Percentiles rank a stretch among this genome's conserved stretches.
These are phyloP conservation scores for Zymoseptoria tritici DNA, from an alignment of 2,329 filamentous ascomycete species.

Conservation along the genomic window DNA sequence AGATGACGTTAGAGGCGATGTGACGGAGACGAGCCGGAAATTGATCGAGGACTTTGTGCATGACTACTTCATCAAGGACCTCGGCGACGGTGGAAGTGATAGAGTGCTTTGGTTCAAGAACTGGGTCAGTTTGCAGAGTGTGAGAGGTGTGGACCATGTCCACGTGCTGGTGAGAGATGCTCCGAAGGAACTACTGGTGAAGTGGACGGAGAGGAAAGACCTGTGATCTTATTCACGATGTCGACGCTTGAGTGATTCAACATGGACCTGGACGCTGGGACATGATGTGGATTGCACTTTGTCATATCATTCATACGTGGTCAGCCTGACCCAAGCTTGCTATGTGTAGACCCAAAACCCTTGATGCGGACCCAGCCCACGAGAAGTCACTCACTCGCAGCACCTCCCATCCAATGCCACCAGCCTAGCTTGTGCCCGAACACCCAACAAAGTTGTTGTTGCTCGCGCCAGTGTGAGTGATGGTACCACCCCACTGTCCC, in stretches of 20 bases:
- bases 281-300: no score
- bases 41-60: slow-evolving; percentile 45
- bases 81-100: slow-evolving; percentile 29
- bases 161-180: slow-evolving; percentile 48
- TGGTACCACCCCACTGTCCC: slow-evolving; percentile 53
- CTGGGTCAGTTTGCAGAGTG: slow-evolving; percentile 53
- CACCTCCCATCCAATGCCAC: no score
- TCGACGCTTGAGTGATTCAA: no score
- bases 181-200: slow-evolving; percentile 27
- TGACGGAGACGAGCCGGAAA: slow-evolving; percentile 43
- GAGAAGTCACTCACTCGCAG: no score
- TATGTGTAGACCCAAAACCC: no score
- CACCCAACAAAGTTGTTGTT: slow-evolving; percentile 64
- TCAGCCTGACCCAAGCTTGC: no score
- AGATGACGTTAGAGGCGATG: slow-evolving; percentile 40
- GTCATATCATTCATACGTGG: no score
- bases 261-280: no score
- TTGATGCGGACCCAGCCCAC: no score
- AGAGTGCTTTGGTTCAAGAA: slow-evolving; percentile 60
- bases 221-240: slow-evolving; percentile 4
- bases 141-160: slow-evolving; percentile 51
- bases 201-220: slow-evolving; percentile 25
- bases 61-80: slow-evolving; percentile 41
- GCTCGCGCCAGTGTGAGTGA: slow-evolving; percentile 63
- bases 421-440: slow-evolving; percentile 30